These are phyloP conservation scores for Coccomyxa sp. DNA, from an alignment of 139 green algal species.

Conservation along the genomic window DNA sequence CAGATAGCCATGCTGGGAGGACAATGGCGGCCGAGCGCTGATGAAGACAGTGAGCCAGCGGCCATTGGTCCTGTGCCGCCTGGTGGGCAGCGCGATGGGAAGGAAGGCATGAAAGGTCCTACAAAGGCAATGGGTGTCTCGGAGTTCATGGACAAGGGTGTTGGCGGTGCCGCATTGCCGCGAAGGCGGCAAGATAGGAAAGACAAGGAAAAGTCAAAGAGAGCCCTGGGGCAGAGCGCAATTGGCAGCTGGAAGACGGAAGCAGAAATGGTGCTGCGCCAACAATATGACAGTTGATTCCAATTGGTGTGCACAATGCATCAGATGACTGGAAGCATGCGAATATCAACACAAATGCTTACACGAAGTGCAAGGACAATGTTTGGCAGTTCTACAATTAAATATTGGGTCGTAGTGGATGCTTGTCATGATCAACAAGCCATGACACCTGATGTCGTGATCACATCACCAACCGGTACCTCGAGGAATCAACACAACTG, in stretches of 20 bases:
- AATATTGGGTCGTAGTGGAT: no score
- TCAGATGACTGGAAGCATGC: no score
- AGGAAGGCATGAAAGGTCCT: background rate
- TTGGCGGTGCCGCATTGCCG: conserved; percentile 54
- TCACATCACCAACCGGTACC: no score
- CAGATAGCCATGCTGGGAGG: conserved; percentile 60
- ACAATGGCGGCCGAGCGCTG: conserved; percentile 9
- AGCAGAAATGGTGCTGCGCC: conserved; percentile 84
- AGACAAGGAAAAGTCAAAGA: conserved; percentile 89
- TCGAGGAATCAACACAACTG: no score
- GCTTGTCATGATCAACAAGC: no score
- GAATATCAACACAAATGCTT: no score
- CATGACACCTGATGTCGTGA: no score
- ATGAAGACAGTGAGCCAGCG: background rate
- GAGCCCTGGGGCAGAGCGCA: conserved; percentile 66
- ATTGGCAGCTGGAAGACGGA: conserved; percentile 81
- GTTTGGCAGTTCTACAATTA: no score
- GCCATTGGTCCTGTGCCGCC: background rate
- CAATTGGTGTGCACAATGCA: background rate
- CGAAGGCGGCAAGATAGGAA: conserved; percentile 50
- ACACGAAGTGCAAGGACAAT: no score
- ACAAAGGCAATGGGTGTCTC: conserved; percentile 47
- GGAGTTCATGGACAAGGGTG: conserved; percentile 56
- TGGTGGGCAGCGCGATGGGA: background rate
- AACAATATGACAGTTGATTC: conserved; percentile 64